These are phyloP conservation scores for Clarkia xantiana DNA, from an alignment of 345 rosid genomes.

Conservation along the genomic window DNA sequence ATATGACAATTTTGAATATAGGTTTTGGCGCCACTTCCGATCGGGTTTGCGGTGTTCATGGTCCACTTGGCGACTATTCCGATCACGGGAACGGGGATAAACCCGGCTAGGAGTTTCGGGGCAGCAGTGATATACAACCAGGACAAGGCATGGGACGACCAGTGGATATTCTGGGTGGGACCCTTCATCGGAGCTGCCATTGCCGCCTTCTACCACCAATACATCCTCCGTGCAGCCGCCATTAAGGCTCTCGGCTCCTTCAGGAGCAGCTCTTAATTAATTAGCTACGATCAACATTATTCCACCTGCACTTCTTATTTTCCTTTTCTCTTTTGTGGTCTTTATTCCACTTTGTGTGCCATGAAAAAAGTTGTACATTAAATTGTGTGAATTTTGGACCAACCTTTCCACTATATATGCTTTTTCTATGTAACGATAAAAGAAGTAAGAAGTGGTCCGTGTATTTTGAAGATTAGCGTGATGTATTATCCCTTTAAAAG, in stretches of 20 bases:
- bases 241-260: slow-evolving; percentile 69
- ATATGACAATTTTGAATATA: not conserved
- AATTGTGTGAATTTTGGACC: too few relatives aligned
- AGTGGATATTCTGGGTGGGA: slow-evolving; percentile 99
- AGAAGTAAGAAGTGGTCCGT: too few relatives aligned
- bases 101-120: slow-evolving; percentile 30
- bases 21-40: slow-evolving; percentile 25
- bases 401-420: too few relatives aligned
- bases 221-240: slow-evolving; percentile 62
- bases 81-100: slow-evolving; percentile 22
- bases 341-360: too few relatives aligned
- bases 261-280: slow-evolving; percentile 58
- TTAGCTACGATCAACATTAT: not conserved
- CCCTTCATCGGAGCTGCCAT: slow-evolving; percentile 73
- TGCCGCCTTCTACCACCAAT: slow-evolving; percentile 77
- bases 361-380: too few relatives aligned
- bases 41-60: slow-evolving; percentile 24
- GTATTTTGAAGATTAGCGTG: too few relatives aligned
- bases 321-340: too few relatives aligned
- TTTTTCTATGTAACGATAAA: too few relatives aligned
- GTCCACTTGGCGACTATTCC: slow-evolving; percentile 25
- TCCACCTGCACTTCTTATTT: too few relatives aligned
- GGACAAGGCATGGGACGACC: slow-evolving; percentile 22
- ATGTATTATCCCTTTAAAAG: too few relatives aligned
- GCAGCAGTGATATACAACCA: slow-evolving; percentile 24